These are phyloP conservation scores for Bauhinia variegata DNA, from an alignment of 306 rosid species.

Conservation along the genomic window DNA sequence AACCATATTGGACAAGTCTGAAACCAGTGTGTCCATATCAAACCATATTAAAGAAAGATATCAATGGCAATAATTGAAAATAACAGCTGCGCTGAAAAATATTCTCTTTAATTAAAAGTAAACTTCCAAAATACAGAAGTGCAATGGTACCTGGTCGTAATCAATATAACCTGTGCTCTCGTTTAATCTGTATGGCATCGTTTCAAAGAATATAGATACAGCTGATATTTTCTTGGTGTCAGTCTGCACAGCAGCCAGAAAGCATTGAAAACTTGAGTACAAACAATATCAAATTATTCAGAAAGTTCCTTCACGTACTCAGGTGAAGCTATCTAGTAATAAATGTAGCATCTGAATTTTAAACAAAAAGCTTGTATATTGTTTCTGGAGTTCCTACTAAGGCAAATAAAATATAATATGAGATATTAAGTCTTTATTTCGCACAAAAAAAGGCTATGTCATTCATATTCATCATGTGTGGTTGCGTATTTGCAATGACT, in stretches of 20 bases:
- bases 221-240: conserved; percentile 97
- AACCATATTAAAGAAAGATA: conserved; percentile 19
- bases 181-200: conserved; percentile 86
- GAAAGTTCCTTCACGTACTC: too few species aligned
- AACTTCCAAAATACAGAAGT: conserved; percentile 31
- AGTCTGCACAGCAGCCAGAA: conserved; percentile 60
- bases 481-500: conserved; percentile 28
- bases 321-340: too few species aligned
- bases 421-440: conserved; percentile 7
- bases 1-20: conserved; percentile 14
- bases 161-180: conserved; percentile 94
- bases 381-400: not conserved
- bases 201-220: conserved; percentile 85
- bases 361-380: too few species aligned
- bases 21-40: conserved; percentile 20
- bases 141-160: conserved; percentile 78
- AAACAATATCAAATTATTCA: not conserved
- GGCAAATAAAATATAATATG: conserved; percentile 11
- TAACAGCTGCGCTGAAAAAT: conserved; percentile 23
- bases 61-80: conserved; percentile 24
- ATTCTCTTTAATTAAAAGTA: conserved; percentile 26
- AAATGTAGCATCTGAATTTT: too few species aligned
- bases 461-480: conserved; percentile 23
- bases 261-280: conserved; percentile 11
- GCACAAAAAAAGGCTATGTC: not conserved